Base-by-base conservation (phyloP, 192 early-diverging fungal species). In the Coemansia nantahalensis region DNA sequence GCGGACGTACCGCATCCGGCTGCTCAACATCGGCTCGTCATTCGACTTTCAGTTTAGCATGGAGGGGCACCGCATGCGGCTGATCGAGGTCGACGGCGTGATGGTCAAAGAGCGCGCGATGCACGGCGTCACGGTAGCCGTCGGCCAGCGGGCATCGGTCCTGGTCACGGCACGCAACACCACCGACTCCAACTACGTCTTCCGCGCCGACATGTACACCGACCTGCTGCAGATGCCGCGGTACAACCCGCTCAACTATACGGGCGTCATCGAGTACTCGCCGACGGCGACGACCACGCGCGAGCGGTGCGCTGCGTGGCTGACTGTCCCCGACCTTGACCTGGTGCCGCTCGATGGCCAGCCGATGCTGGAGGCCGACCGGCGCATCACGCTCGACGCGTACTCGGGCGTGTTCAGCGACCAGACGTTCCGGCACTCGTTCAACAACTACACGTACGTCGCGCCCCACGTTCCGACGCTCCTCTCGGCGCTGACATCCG, bases 71-170 rank as follows among this genome's bases (percentile, higher is more conserved):
- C 65, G 76, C 17, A 58, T 94, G 64, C 68, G 77, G 35, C 62
- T 94, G 15, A 88, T 94, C 62, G 92, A 94, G 59, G 79, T 85
- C 23, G 88, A 92, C 39, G 90, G 90, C 30, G 80, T 83, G 31
- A 71, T 82, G 51, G 77, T 80, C 19, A 62, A 82, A 39, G 79
- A 81, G 22, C 78, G 51, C 21, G 57, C 55, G 14, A 80, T 82
- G 2, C 48, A 76, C 11, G 76, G 70, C 21, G 67, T 90, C 16
- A 65, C 75, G 13, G 32, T 91, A 12, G 80, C 81, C 9, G 71
- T 81, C 18, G 92, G 84, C 5, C 90, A 91, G 64, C 82, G 90
- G 7, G 70, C 80, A 46, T 89, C 88, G 18, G 83, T 94, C 3
- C 76, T 94, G 15, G 83, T 91, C 8, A 87, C 76, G 2, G 85